Evolutionary conservation across 2,329 filamentous ascomycete genomes (phyloP).

Genomic region (Hypomyces perniciosus): DNA sequence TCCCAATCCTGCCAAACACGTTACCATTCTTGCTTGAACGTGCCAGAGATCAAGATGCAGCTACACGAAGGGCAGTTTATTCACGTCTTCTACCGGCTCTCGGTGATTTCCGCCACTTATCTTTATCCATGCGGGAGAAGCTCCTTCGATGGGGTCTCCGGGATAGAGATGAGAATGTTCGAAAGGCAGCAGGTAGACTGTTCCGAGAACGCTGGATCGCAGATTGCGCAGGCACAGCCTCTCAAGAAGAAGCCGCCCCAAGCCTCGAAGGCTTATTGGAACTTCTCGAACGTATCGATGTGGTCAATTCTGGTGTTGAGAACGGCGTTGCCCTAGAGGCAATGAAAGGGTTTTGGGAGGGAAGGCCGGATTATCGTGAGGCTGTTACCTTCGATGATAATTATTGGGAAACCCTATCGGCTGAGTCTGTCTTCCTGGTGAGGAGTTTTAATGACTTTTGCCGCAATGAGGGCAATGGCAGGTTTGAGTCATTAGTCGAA

Average conservation of each 20-base stretch:
- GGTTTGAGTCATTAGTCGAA: conserved; percentile 70
- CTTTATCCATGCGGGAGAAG: conserved; percentile 91
- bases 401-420: conserved; percentile 75
- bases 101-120: conserved; percentile 90
- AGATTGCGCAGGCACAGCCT: conserved; percentile 69
- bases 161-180: conserved; percentile 89
- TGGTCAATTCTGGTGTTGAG: conserved; percentile 83
- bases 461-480: conserved; percentile 64
- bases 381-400: conserved; percentile 64
- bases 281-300: conserved; percentile 86
- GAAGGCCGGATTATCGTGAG: conserved; percentile 75
- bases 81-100: conserved; percentile 79
- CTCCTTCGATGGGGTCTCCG: conserved; percentile 89
- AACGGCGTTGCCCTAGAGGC: conserved; percentile 87
- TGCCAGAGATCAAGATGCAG: conserved; percentile 79
- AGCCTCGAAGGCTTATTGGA: conserved; percentile 82
- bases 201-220: conserved; percentile 98
- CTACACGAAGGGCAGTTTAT: conserved; percentile 80
- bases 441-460: conserved; percentile 95
- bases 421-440: conserved; percentile 84
- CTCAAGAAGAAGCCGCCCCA: conserved; percentile 55
- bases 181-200: conserved; percentile 81
- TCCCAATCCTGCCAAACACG: conserved; percentile 78
- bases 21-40: conserved; percentile 85
- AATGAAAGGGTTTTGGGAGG: conserved; percentile 95